A percentile compares a stretch with the other conserved stretches of the same genome.
Conservation (phyloP, 257 asterid genomes). For the Penstemon newberryi region DNA sequence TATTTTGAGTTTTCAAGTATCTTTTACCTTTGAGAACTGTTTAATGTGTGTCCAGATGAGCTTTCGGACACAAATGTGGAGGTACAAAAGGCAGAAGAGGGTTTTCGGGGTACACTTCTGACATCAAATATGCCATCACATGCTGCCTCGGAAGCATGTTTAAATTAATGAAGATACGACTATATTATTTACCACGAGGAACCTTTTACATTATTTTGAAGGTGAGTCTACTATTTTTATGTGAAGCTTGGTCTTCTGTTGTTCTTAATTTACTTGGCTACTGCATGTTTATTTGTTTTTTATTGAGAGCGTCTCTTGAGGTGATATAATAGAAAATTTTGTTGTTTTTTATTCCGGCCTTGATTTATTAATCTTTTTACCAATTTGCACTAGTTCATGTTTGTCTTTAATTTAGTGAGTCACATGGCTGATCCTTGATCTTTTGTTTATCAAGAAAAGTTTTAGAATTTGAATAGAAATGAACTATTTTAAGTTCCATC, state of each 20-base stretch:
- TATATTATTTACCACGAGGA: constrained; percentile 23
- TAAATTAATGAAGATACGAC: constrained; percentile 36
- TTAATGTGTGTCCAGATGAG: constrained; percentile 63
- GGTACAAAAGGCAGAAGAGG: constrained; percentile 60
- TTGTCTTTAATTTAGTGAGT: neutral
- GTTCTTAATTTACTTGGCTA: constrained; percentile 4
- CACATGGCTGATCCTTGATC: neutral
- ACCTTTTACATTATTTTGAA: constrained; percentile 28
- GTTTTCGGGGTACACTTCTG: constrained; percentile 96
- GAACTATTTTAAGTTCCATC: neutral
- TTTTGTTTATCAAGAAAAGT: neutral
- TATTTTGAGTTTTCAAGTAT: neutral
- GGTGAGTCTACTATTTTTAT: constrained; percentile 33
- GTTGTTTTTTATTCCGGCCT: neutral
- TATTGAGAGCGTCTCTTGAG: constrained; percentile 4
- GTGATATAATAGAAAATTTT: neutral
- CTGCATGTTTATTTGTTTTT: constrained; percentile 13
- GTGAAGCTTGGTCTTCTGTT: constrained; percentile 3
- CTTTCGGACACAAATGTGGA: constrained; percentile 69
- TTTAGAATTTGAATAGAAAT: too few relatives aligned
- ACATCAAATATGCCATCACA: constrained; percentile 70
- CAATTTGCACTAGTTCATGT: neutral
- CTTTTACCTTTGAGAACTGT: constrained; percentile 11
- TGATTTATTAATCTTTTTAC: neutral
- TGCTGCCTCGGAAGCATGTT: constrained; percentile 64